Base-by-base conservation (phyloP, 768 basidiomycete genomes). In the Leucogyrophana mollusca region DNA sequence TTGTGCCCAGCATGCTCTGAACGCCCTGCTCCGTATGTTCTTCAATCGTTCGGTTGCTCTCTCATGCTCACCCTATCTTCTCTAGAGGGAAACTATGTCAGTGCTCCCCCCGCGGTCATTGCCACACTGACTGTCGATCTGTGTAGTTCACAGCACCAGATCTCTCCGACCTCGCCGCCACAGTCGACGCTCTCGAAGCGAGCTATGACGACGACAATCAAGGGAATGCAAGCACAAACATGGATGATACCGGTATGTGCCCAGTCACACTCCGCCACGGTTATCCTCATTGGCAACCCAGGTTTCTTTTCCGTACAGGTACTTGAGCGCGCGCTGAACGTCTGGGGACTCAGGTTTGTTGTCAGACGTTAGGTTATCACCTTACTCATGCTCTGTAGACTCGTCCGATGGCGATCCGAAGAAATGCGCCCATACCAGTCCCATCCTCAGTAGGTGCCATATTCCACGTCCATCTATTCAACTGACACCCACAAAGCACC, bases 301-400 rank as follows among this genome's bases (percentile, higher is more conserved):
- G 90, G 90, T 2, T 96, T 91, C 64, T 96, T 96, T 67, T 94
- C 93, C 2, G 77, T 95, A 1, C 91, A 93, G 52, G 94, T 95
- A 2, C 63, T 95, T 14, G 89, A 93, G 55, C 78, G 83, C 45
- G 94, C 94, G 2, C 66, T 96, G 39, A 76, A 83, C 57, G 83
- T 93, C 10, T 94, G 86, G 87, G 87, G 87, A 14, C 66, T 94
- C 46, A 85, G 78, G 90, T 92, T 56, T 54, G 72, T 59, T 17
- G 39, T 55, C 40, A 49, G 39, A 13, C 20, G 27, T 39, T 34
- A 37, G 34, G 45, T 53, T n/a, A 7, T 37, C 23, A 21, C 34
- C n/a, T 59, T 45, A 60, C 39, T 38, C 14, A 34, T 20, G 7
- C 43, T 25, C 37, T 45, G 23, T 64, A 90, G 90, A 55, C 82